Percentiles rank a stretch among this genome's conserved stretches.
Conservation (phyloP, 345 rosid species). For the Melastoma malabathricum region DNA sequence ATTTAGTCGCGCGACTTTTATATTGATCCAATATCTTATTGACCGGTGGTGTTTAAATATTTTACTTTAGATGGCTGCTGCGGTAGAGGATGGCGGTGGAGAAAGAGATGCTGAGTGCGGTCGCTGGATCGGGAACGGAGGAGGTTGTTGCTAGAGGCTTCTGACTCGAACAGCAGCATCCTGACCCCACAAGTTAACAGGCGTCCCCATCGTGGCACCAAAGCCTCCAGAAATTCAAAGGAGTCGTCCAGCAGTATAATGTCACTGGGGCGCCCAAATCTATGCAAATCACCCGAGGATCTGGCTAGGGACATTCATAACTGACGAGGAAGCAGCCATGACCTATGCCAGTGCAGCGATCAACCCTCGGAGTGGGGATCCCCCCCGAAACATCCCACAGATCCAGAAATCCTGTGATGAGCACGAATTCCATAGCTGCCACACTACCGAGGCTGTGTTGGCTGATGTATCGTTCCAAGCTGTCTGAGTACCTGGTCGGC, state of each 20-base stretch:
- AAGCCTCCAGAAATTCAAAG: slow-evolving; percentile 26
- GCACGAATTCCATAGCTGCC: slow-evolving; percentile 27
- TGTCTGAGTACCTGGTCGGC: slow-evolving; percentile 18
- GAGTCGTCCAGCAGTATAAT: slow-evolving; percentile 43
- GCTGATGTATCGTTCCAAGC: slow-evolving; percentile 36
- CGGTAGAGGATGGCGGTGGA: slow-evolving; percentile 12
- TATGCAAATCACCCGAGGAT: slow-evolving; percentile 37
- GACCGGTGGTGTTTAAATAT: no score
- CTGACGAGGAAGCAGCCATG: slow-evolving; percentile 49
- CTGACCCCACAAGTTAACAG: slow-evolving; percentile 11
- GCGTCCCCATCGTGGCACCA: slow-evolving; percentile 8
- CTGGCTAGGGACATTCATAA: slow-evolving; percentile 69
- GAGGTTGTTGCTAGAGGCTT: slow-evolving; percentile 8
- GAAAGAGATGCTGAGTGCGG: slow-evolving; percentile 13
- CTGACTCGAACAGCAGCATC: slow-evolving; percentile 25
- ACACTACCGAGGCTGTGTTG: slow-evolving; percentile 26
- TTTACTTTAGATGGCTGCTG: no score
- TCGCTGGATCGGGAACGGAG: slow-evolving; percentile 12
- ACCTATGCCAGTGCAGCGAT: slow-evolving; percentile 56
- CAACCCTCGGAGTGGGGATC: slow-evolving; percentile 33
- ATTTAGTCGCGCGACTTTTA: no score
- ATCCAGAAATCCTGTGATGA: slow-evolving; percentile 21
- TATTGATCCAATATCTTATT: no score
- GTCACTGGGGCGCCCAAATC: slow-evolving; percentile 64
- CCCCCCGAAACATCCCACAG: slow-evolving; percentile 27